Evolutionary conservation across 108 stramenopile species (phyloP).

Genomic region (Fragilaria radians): DNA sequence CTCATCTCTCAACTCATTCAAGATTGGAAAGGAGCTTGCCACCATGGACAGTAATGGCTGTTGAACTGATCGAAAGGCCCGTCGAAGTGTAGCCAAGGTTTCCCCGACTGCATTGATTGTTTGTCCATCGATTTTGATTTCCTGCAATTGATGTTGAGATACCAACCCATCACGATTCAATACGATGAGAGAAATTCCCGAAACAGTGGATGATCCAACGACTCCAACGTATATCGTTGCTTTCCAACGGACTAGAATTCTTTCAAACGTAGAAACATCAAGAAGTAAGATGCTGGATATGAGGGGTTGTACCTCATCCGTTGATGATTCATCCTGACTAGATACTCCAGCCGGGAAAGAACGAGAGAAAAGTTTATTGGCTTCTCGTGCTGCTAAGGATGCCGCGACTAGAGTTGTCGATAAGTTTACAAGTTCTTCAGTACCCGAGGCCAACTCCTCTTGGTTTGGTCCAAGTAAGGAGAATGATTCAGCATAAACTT

Average conservation of each 20-base stretch:
- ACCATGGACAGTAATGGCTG: background rate
- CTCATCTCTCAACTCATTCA: no score
- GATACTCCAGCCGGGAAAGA: background rate
- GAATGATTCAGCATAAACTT: conserved; percentile 4
- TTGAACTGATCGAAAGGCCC: background rate
- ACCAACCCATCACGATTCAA: background rate
- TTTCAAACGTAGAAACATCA: no score
- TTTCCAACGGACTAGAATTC: background rate
- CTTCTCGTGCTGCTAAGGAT: conserved; percentile 14
- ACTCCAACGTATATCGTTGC: background rate
- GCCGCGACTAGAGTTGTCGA: conserved; percentile 23
- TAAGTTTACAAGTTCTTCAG: conserved; percentile 18
- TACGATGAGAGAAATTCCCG: background rate
- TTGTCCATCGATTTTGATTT: background rate
- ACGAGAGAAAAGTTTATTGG: conserved; percentile 2
- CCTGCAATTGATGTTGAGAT: background rate
- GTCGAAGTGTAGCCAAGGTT: background rate
- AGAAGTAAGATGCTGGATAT: no score
- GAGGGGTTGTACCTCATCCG: background rate
- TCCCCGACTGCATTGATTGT: conserved; percentile 1
- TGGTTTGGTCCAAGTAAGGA: background rate
- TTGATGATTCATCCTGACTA: background rate
- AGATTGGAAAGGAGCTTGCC: no score
- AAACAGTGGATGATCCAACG: no score
- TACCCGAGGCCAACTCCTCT: conserved; percentile 6